These are phyloP conservation scores for Phytomonas sp. DNA, from an alignment of 208 protist species.

Conservation along the genomic window DNA sequence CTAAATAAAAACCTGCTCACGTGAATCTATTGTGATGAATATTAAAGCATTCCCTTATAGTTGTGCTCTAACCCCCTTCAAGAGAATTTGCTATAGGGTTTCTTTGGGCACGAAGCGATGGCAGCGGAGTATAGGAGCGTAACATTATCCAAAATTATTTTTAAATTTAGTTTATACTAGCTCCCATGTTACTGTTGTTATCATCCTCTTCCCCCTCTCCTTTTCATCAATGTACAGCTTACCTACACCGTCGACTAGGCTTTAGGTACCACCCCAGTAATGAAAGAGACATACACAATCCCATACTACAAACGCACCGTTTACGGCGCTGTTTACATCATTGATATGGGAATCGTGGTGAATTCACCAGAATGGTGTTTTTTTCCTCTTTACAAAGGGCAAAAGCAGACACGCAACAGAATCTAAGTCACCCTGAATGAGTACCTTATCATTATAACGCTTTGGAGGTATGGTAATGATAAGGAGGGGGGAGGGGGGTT, in stretches of 20 bases:
- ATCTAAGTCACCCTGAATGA: too few species aligned
- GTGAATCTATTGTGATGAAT: too few species aligned
- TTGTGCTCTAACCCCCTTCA: neutral
- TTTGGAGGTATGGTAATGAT: too few species aligned
- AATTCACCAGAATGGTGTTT: too few species aligned
- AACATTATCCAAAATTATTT: neutral
- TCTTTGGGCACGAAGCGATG: neutral
- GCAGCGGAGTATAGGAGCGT: neutral
- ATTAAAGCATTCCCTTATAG: neutral
- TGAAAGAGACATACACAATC: neutral
- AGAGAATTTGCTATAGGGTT: neutral
- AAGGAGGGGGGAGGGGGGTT: neutral
- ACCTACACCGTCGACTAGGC: neutral
- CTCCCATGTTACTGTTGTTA: neutral
- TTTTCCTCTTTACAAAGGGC: too few species aligned
- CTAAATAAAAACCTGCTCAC: constrained; percentile 3
- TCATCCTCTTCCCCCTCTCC: neutral
- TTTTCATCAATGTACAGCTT: neutral
- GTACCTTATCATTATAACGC: too few species aligned
- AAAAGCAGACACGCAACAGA: too few species aligned
- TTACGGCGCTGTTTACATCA: too few species aligned
- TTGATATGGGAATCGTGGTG: too few species aligned
- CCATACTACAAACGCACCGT: neutral
- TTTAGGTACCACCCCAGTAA: neutral
- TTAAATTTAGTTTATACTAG: neutral